Conservation (phyloP, 75 land plant species). For the Pinus tabuliformis region DNA sequence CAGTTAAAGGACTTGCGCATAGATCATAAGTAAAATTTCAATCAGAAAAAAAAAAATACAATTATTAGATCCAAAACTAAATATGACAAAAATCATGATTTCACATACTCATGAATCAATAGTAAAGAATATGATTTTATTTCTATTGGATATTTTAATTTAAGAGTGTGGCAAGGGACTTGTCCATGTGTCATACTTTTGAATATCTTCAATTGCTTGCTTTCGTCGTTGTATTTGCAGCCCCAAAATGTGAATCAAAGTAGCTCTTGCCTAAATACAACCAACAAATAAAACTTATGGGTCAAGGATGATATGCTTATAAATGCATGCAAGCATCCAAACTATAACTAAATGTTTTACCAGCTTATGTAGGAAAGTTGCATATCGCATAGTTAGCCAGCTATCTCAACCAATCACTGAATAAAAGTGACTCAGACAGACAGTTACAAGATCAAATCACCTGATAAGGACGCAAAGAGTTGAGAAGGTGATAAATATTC, state of each 20-base stretch:
- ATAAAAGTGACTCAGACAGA: background rate
- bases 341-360: background rate
- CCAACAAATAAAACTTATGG: background rate
- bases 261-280: conserved; percentile 83
- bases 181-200: conserved; percentile 35
- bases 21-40: too few species aligned
- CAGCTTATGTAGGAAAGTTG: background rate
- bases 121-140: too few species aligned
- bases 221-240: conserved; percentile 81
- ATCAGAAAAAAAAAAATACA: too few species aligned
- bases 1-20: too few species aligned
- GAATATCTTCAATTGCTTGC: conserved; percentile 89
- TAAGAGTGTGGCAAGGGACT: too few species aligned
- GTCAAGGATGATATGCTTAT: background rate
- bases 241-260: conserved; percentile 83
- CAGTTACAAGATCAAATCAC: conserved; percentile 17
- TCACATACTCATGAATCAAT: too few species aligned
- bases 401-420: background rate
- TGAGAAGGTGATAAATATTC: conserved; percentile 92
- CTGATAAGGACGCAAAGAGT: conserved; percentile 96
- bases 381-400: background rate
- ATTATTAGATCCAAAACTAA: too few species aligned
- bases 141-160: too few species aligned
- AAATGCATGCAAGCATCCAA: background rate
- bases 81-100: too few species aligned